Percentiles rank a stretch among this genome's conserved stretches.
These are phyloP conservation scores for Protomyces inundatus DNA, from an alignment of 1,139 yeast genomes.

Conservation along the genomic window DNA sequence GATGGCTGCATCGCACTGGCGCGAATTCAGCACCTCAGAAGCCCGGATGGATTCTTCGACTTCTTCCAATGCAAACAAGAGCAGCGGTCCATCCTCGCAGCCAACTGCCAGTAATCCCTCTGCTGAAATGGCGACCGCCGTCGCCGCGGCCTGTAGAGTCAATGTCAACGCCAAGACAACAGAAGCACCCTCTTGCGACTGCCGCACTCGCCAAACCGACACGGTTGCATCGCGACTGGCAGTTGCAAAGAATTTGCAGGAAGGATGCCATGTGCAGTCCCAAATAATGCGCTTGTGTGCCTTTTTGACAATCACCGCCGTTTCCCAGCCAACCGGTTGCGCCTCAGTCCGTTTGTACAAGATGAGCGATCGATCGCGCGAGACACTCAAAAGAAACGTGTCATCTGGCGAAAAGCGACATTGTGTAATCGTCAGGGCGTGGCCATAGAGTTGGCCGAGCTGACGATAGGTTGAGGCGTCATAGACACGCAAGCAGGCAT, in stretches of 20 bases:
- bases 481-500: constrained; percentile 79
- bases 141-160: constrained; percentile 68
- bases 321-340: constrained; percentile 41
- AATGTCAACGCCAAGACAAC: constrained; percentile 34
- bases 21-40: constrained; percentile 53
- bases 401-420: constrained; percentile 71
- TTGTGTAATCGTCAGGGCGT: constrained; percentile 78
- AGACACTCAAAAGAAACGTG: constrained; percentile 64
- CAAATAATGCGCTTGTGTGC: constrained; percentile 91
- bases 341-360: constrained; percentile 57
- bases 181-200: constrained; percentile 31
- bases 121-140: constrained; percentile 43
- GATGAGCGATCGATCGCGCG: constrained; percentile 84
- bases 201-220: constrained; percentile 58
- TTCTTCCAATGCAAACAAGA: not conserved
- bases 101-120: constrained; percentile 55
- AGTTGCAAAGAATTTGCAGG: constrained; percentile 57
- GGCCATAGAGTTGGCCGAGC: constrained; percentile 49
- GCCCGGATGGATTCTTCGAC: constrained; percentile 32
- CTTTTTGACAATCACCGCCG: constrained; percentile 44
- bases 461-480: constrained; percentile 62
- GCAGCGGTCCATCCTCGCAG: constrained; percentile 58
- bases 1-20: constrained; percentile 43
- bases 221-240: constrained; percentile 81
- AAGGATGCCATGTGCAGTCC: constrained; percentile 82